Evolutionary conservation across 805 yeast genomes (phyloP), one percentile per base, ranked within the genome.

Genomic region (Candida krabiensis): DNA sequence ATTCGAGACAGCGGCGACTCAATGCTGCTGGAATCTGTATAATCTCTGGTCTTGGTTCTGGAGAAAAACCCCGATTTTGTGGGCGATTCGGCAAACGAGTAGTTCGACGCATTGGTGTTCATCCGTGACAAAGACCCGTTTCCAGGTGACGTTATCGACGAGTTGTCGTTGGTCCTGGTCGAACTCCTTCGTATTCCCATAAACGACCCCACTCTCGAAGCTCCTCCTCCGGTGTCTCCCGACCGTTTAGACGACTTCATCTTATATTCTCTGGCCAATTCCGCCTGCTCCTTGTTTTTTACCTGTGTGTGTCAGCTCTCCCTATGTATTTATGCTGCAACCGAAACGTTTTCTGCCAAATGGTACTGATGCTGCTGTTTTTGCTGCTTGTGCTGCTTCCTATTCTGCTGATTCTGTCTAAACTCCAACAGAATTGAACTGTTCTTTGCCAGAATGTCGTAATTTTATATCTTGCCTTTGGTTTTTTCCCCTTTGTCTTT

Each of bases 1-100:
- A 54, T 41, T 28, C 60, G 41, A 11, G 64, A 56, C 12, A 60
- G 21, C 3, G 58, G 53, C 9, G 46, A 39, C 33, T 63, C 58
- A 4, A 49, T 44, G 38, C 53, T 49, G 41, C 47, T 40, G 9
- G 48, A 21, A 29, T 49, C 52, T 15, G 38, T 36, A 14, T 18
- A 28, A 21, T 30, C 45, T 19, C 40, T 40, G 12, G 43, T 39
- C 27, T 38, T 46, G n/a, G 40, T 30, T 26, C 55, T 42, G 15
- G 51, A 43, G 26, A 49, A 50, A 17, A 48, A 36, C 4, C 53
- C 43, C 3, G 48, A 30, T 22, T 53, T 54, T 15, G 55, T 46
- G 18, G 58, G 59, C 14, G 58, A 54, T 17, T 45, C 54, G 15
- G 27, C 23, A 21, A 38, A 28, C 3, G 49, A 30, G 33, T 43